phyloP scores from a whole-genome alignment of 2,329 filamentous ascomycete genomes.

The Macrophomina pseudophaseolina region DNA sequence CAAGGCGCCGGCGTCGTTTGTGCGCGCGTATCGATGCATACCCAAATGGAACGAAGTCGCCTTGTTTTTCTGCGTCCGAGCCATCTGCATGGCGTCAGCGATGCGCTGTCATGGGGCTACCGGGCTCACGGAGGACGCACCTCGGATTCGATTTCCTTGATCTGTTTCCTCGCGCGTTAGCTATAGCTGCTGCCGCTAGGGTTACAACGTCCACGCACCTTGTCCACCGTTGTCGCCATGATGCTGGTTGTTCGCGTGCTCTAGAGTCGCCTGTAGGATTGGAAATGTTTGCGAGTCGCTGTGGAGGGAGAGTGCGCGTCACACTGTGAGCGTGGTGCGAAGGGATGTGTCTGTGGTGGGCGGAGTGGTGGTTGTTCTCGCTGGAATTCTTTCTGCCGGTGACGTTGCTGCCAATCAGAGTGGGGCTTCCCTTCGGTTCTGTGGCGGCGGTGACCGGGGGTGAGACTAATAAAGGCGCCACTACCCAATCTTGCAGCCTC shows the following conservation, averaged over 20 bases:
- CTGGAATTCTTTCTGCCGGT: slow-evolving; percentile 4
- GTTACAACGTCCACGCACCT: slow-evolving; percentile 62
- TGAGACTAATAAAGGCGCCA: not conserved
- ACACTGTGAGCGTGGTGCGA: not conserved
- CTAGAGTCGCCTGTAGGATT: not conserved
- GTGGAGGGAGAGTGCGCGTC: not conserved
- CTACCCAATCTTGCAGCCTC: not conserved
- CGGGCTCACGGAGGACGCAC: slow-evolving; percentile 55
- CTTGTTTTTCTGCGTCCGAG: slow-evolving; percentile 96
- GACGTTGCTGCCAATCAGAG: not conserved
- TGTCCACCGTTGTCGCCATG: slow-evolving; percentile 98
- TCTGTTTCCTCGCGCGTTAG: slow-evolving; percentile 60
- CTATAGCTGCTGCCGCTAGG: slow-evolving; percentile 38
- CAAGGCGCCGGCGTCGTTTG: slow-evolving; percentile 17
- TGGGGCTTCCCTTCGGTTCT: not conserved
- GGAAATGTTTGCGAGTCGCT: no score
- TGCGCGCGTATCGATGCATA: slow-evolving; percentile 31
- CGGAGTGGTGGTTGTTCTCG: not conserved
- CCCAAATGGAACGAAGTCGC: slow-evolving; percentile 91
- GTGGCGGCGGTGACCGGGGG: not conserved
- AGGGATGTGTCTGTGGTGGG: not conserved
- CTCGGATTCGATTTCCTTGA: slow-evolving; percentile 96
- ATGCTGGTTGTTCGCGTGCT: slow-evolving; percentile 45
- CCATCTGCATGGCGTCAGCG: slow-evolving; percentile 67
- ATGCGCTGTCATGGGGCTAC: slow-evolving; percentile 20